These are phyloP conservation scores for Ocimum tenuiflorum DNA, from an alignment of 257 asterid genomes.

Conservation along the genomic window DNA sequence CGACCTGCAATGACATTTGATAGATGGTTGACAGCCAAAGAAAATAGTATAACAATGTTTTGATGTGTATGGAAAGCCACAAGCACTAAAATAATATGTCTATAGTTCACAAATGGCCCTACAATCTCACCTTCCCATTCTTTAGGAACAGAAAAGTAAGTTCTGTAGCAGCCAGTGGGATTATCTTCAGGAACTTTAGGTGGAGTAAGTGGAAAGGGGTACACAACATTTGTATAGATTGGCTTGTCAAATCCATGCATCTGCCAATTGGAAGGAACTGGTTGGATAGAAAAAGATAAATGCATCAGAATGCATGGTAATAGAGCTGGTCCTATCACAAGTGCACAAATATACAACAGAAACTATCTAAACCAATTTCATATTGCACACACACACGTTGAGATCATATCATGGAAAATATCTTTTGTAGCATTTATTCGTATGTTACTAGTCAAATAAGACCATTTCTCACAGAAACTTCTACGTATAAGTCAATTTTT, in stretches of 20 bases:
- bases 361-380: neutral
- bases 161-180: slow-evolving; percentile 98
- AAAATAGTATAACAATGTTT: neutral
- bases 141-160: slow-evolving; percentile 65
- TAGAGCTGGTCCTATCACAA: slow-evolving; percentile 1
- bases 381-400: neutral
- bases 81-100: slow-evolving; percentile 12
- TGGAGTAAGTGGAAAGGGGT: slow-evolving; percentile 85
- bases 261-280: slow-evolving; percentile 99
- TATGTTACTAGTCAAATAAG: neutral
- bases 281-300: slow-evolving; percentile 24
- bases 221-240: slow-evolving; percentile 69
- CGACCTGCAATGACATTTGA: slow-evolving; percentile 56
- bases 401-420: neutral
- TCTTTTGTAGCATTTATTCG: neutral
- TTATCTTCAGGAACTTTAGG: slow-evolving; percentile 92
- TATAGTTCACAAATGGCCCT: neutral
- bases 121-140: slow-evolving; percentile 85
- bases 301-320: slow-evolving; percentile 22
- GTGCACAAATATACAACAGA: neutral
- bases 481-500: neutral
- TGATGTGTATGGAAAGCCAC: neutral
- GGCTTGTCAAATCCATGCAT: slow-evolving; percentile 94
- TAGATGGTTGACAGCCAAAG: slow-evolving; percentile 17
- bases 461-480: neutral